Evolutionary conservation across 345 rosid species (phyloP).

Genomic region (Abelmoschus esculentus): DNA sequence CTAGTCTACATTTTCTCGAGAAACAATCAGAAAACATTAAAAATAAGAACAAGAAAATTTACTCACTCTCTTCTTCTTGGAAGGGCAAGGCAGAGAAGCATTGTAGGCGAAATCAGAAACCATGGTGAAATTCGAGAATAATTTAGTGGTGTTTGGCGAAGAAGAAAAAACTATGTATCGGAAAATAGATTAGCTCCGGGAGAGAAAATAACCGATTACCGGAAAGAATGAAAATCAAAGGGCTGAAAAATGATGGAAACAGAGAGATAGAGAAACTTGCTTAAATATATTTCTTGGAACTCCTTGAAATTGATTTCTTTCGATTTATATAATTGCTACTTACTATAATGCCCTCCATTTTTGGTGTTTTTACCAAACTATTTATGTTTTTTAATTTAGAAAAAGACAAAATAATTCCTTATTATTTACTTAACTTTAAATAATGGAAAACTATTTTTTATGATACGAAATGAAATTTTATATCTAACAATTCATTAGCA

Average conservation of each 20-base stretch:
- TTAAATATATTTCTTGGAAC: background rate
- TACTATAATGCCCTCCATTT: background rate
- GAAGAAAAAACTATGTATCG: background rate
- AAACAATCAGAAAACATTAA: background rate
- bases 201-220: background rate
- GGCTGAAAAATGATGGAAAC: background rate
- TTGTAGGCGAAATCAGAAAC: constrained; percentile 30
- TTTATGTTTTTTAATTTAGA: background rate
- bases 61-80: constrained; percentile 29
- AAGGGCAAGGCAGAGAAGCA: constrained; percentile 15
- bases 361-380: background rate
- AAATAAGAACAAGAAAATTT: background rate
- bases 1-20: background rate
- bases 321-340: background rate
- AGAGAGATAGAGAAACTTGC: background rate
- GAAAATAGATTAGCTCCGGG: background rate
- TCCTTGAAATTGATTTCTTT: background rate
- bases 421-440: background rate
- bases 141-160: background rate
- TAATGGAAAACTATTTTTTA: background rate
- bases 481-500: background rate
- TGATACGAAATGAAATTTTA: background rate
- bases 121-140: constrained; percentile 15
- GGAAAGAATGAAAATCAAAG: background rate
- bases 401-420: background rate